Evolutionary conservation across 2,329 filamentous ascomycete genomes (phyloP).

Genomic region (Cytospora chrysosperma): DNA sequence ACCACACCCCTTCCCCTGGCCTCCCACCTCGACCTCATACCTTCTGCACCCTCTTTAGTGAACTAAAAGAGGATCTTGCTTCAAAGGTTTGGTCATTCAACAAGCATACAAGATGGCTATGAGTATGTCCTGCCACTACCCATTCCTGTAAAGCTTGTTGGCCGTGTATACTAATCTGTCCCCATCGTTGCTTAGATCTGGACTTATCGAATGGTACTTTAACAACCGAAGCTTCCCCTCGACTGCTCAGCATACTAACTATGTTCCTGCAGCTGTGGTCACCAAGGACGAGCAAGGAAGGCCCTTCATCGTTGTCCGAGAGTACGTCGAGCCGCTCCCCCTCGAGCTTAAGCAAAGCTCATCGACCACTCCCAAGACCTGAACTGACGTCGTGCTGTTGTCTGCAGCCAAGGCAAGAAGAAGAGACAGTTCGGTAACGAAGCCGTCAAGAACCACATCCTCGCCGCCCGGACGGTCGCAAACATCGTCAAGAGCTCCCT

Average conservation of each 20-base stretch:
- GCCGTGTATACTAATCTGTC: constrained; percentile 1
- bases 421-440: constrained; percentile 95
- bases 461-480: constrained; percentile 91
- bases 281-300: constrained; percentile 97
- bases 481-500: constrained; percentile 97
- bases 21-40: not conserved
- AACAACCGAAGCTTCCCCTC: constrained; percentile 26
- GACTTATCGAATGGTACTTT: constrained; percentile 79
- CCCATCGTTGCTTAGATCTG: constrained; percentile 57
- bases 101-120: constrained; percentile 52
- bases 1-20: constrained; percentile 5
- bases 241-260: constrained; percentile 23
- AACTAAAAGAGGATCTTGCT: constrained; percentile 2
- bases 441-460: constrained; percentile 96
- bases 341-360: constrained; percentile 22
- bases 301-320: constrained; percentile 97
- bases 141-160: constrained; percentile 19
- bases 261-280: constrained; percentile 55
- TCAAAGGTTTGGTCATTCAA: constrained; percentile 1
- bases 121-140: constrained; percentile 45
- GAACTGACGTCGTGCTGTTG: constrained; percentile 28
- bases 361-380: constrained; percentile 18
- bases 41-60: not conserved
- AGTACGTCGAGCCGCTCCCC: constrained; percentile 60
- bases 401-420: constrained; percentile 85